Percentiles rank a stretch among this genome's conserved stretches.
phyloP scores from a whole-genome alignment of 2,329 filamentous ascomycete genomes.

The Scopulariopsis brevicaulis region DNA sequence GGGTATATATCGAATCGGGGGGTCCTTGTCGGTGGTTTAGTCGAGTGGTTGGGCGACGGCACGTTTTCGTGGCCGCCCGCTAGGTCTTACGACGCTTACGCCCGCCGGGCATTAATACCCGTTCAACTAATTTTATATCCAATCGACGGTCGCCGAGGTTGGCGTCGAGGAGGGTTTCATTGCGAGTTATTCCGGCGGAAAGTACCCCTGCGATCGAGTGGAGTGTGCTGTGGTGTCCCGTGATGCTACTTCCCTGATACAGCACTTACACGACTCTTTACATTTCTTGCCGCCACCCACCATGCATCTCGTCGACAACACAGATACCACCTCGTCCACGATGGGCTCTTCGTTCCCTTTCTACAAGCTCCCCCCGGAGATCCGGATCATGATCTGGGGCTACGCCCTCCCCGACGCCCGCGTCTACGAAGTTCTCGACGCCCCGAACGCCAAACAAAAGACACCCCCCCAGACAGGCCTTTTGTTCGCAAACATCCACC shows the following conservation, averaged over 20 bases:
- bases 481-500: constrained; percentile 33
- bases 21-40: neutral
- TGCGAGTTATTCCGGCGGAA: neutral
- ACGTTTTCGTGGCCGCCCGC: neutral
- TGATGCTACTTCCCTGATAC: neutral
- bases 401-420: constrained; percentile 30
- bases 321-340: neutral
- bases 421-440: constrained; percentile 34
- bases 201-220: neutral
- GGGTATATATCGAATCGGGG: constrained; percentile 2
- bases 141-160: neutral
- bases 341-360: constrained; percentile 4
- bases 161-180: neutral
- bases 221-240: neutral
- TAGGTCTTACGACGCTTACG: neutral
- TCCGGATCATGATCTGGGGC: constrained; percentile 33
- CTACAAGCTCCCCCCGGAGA: constrained; percentile 26
- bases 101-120: neutral
- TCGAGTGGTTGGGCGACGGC: constrained; percentile 1
- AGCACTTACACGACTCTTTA: neutral
- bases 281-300: neutral
- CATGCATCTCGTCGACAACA: neutral
- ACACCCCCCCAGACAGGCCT: constrained; percentile 20
- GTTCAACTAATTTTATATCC: neutral
- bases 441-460: constrained; percentile 26